phyloP scores from a whole-genome alignment of 2,329 filamentous ascomycete species.

The Didymella pinodella region DNA sequence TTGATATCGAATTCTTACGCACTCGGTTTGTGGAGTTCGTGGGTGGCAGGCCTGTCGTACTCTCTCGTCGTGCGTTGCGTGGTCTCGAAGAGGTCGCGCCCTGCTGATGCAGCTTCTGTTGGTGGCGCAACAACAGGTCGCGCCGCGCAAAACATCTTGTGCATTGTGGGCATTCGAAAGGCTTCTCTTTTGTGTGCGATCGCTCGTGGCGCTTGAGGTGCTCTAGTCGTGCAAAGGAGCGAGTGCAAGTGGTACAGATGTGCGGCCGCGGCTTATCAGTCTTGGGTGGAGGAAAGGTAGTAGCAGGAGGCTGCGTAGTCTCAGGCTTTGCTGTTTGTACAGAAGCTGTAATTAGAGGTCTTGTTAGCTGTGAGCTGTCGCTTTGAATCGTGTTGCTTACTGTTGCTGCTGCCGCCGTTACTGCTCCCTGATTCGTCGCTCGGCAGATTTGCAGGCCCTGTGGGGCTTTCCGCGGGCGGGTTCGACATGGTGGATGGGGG shows the following conservation, averaged over 20 bases:
- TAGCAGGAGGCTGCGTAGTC: conserved; percentile 33
- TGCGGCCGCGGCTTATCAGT: conserved; percentile 97
- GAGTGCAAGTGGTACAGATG: conserved; percentile 87
- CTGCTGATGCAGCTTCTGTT: conserved; percentile 97
- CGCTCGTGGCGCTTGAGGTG: conserved; percentile 97
- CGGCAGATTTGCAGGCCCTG: conserved; percentile 38
- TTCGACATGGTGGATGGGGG: conserved; percentile 13
- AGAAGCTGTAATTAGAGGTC: conserved; percentile 35
- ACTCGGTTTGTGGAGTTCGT: conserved; percentile 75
- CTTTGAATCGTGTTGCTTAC: conserved; percentile 32
- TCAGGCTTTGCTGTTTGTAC: conserved; percentile 45
- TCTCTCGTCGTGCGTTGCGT: conserved; percentile 84
- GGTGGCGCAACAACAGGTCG: conserved; percentile 89
- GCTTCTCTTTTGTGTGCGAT: conserved; percentile 99
- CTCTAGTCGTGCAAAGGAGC: conserved; percentile 93
- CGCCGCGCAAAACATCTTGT: conserved; percentile 92
- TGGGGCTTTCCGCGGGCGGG: conserved; percentile 28
- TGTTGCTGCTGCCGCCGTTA: conserved; percentile 42
- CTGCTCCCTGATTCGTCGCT: conserved; percentile 41
- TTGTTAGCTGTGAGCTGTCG: conserved; percentile 29
- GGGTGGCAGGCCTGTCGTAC: conserved; percentile 73
- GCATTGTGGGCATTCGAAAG: conserved; percentile 96
- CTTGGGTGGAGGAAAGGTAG: conserved; percentile 79
- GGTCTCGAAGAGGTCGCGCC: conserved; percentile 87
- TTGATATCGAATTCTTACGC: conserved; percentile 90